These are phyloP conservation scores for Aspergillus coremiiformis DNA, from an alignment of 495 filamentous ascomycete species.

Conservation along the genomic window DNA sequence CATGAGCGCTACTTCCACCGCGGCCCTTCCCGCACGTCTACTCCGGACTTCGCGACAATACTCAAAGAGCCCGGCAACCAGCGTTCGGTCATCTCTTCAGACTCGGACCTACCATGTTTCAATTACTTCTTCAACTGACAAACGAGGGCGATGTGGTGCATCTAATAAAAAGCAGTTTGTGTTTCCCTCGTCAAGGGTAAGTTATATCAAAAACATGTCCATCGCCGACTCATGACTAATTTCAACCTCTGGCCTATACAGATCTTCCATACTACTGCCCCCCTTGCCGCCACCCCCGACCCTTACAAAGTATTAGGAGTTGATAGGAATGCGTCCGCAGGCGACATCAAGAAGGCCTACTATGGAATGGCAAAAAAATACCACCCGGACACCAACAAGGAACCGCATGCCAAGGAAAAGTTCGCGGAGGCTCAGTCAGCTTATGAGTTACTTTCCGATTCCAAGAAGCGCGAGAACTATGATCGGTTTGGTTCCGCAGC, in stretches of 20 bases:
- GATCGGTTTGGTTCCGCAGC: conserved; percentile 84
- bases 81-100: conserved; percentile 18
- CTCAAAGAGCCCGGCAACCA: conserved; percentile 21
- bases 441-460: conserved; percentile 86
- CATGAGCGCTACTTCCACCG: conserved; percentile 38
- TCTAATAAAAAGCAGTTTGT: conserved; percentile 8
- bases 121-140: conserved; percentile 16
- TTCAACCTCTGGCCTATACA: conserved; percentile 23
- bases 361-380: conserved; percentile 97
- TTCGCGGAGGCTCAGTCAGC: conserved; percentile 86
- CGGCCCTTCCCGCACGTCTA: conserved; percentile 39
- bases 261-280: conserved; percentile 70
- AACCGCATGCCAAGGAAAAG: conserved; percentile 80
- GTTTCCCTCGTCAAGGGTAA: conserved; percentile 23
- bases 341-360: conserved; percentile 97
- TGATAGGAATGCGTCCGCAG: conserved; percentile 62
- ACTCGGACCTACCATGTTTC: conserved; percentile 26
- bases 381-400: conserved; percentile 97
- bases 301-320: conserved; percentile 88
- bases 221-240: conserved; percentile 5
- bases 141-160: conserved; percentile 17
- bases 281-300: conserved; percentile 58
- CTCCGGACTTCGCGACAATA: conserved; percentile 35
- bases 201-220: conserved; percentile 6
- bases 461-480: conserved; percentile 84